A percentile compares a stretch with the other conserved stretches of the same genome.
Conservation (phyloP, 495 filamentous ascomycete species). For the Penicillium nucicola region DNA sequence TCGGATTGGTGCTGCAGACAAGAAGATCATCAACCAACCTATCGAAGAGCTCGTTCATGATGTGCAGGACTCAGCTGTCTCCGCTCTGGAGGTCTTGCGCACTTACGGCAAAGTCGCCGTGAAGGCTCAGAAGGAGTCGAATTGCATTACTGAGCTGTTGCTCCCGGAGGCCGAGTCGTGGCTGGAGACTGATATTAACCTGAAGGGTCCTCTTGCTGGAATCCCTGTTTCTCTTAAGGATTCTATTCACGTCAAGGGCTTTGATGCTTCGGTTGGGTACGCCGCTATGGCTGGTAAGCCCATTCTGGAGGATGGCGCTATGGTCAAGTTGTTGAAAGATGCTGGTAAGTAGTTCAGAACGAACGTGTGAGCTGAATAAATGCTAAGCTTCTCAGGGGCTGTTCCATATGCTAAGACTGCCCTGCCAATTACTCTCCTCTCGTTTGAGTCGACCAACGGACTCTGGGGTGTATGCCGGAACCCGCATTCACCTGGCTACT, state of each 20-base stretch:
- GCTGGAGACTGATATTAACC: constrained; percentile 65
- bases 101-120: constrained; percentile 90
- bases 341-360: constrained; percentile 49
- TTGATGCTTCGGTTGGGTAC: constrained; percentile 84
- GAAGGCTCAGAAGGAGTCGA: constrained; percentile 81
- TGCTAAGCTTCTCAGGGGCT: constrained; percentile 52
- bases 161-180: constrained; percentile 78
- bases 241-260: constrained; percentile 78
- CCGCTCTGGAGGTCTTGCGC: constrained; percentile 71
- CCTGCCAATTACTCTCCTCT: constrained; percentile 84
- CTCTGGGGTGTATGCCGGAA: constrained; percentile 83
- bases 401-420: constrained; percentile 96
- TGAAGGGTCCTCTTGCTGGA: constrained; percentile 81
- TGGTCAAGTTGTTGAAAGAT: constrained; percentile 79
- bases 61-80: constrained; percentile 65
- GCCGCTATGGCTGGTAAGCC: constrained; percentile 68
- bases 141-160: constrained; percentile 89
- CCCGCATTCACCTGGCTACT: constrained; percentile 79
- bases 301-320: constrained; percentile 61
- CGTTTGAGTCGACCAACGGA: constrained; percentile 89
- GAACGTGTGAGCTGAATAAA: neutral
- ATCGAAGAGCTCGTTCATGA: constrained; percentile 75
- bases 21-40: constrained; percentile 63
- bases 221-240: constrained; percentile 91
- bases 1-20: constrained; percentile 58